These are phyloP conservation scores for Endocladia muricata DNA, from an alignment of 31 red algal genomes.

Conservation along the genomic window DNA sequence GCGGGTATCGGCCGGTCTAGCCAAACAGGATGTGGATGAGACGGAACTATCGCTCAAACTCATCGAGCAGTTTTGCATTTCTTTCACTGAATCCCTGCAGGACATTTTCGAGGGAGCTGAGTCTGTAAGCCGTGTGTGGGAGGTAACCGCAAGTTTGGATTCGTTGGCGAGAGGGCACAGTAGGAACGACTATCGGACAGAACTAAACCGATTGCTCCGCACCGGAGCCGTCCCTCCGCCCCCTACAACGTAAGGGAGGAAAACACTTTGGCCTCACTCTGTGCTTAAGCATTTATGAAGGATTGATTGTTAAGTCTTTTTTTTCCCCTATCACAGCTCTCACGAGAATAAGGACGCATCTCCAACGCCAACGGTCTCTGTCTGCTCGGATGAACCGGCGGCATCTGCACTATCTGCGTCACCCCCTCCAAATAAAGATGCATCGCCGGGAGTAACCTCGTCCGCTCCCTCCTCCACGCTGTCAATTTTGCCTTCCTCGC, in stretches of 20 bases:
- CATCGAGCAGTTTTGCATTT: slow-evolving; percentile 22
- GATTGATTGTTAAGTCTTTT: too few relatives aligned
- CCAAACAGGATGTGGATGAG: slow-evolving; percentile 32
- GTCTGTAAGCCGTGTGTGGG: slow-evolving; percentile 58
- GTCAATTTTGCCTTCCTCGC: slow-evolving; percentile 9
- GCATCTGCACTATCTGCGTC: slow-evolving; percentile 13
- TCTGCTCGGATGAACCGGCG: neutral
- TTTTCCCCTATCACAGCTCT: too few relatives aligned
- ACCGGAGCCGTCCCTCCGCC: slow-evolving; percentile 56
- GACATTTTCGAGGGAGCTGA: slow-evolving; percentile 50
- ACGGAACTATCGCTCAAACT: slow-evolving; percentile 28
- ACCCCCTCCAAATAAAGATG: slow-evolving; percentile 28
- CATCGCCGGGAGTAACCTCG: slow-evolving; percentile 16
- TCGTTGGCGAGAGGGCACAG: slow-evolving; percentile 16
- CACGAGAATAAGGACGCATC: slow-evolving; percentile 69
- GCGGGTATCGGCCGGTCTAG: slow-evolving; percentile 40
- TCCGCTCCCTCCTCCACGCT: neutral
- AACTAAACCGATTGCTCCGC: slow-evolving; percentile 48
- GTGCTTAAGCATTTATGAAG: too few relatives aligned
- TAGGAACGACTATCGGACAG: slow-evolving; percentile 35
- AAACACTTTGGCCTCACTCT: too few relatives aligned
- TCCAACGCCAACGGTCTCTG: slow-evolving; percentile 41
- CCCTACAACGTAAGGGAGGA: slow-evolving; percentile 19
- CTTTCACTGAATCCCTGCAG: slow-evolving; percentile 32
- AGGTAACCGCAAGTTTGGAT: slow-evolving; percentile 69